Evolutionary conservation across 306 rosid genomes (phyloP), one percentile per base, ranked within the genome.

Genomic region (Cicer yamashitae): DNA sequence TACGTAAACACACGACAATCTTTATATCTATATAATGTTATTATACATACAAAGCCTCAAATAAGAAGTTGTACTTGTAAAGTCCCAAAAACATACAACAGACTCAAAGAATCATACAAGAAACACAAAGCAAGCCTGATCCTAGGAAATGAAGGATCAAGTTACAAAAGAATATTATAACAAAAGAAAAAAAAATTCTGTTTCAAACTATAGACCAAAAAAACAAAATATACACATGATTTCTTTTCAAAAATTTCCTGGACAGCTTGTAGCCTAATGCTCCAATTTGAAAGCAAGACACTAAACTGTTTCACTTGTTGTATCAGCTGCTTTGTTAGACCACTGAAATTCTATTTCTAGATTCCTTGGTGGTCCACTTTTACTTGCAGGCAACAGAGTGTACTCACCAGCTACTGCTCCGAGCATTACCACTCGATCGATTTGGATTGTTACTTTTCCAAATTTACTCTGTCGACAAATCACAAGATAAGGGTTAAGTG

Each of bases 311-410:
- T 14, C 57, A 37, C 8, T 22, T 3, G 54, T 18, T 40, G 67
- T 48, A 61, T 90, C 86, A 88, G 81, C 89, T 89, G 89, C 90
- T 89, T 90, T 89, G 88, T 90, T 90, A 82, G 98, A 96, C 97
- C 99, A 92, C 71, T 96, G 99, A 82, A 96, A 96, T 81, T 96
- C 99, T 78, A 92, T 96, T 88, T 96, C 97, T 71, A 92, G 87
- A 82, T 92, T 92, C 86, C 99, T 85, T 1, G 97, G 67, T 0
- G 91, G 97, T 13, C 98, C 99, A 64, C 91, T 92, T 88, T 88
- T 96, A 88, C 99, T 96, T 87, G 90, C 86, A 0, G 99, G 99
- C 79, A 96, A 82, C 8, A 96, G 79, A 4, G 97, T 89, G 87
- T 96, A 96, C 78, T 96, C 98, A 13, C 99, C 97, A 7, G 98